Evolutionary conservation across 441 rosid genomes (phyloP).

Genomic region (Pelargonium fulgidum): DNA sequence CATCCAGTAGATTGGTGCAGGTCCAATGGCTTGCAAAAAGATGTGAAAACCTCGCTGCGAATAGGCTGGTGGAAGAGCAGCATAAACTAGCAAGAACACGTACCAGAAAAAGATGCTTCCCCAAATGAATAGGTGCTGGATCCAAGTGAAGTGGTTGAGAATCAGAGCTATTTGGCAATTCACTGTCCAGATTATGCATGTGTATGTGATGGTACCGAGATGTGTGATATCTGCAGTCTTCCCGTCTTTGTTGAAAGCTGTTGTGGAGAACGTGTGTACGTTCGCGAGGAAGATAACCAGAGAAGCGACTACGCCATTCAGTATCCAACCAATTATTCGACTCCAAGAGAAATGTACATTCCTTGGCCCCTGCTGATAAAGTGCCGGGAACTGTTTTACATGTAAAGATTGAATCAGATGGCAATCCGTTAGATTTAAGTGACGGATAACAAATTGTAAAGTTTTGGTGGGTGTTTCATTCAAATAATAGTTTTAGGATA

Average conservation of each 20-base stretch:
- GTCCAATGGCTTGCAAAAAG: constrained; percentile 40
- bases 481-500: neutral
- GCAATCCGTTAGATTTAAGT: neutral
- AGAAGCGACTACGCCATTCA: constrained; percentile 42
- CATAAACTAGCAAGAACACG: constrained; percentile 44
- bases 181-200: constrained; percentile 58
- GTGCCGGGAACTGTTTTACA: constrained; percentile 53
- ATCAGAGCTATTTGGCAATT: constrained; percentile 60
- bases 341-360: constrained; percentile 52
- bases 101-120: constrained; percentile 66
- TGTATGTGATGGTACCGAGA: constrained; percentile 43
- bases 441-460: neutral
- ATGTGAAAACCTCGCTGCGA: constrained; percentile 34
- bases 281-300: constrained; percentile 40
- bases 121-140: constrained; percentile 64
- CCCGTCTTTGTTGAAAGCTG: constrained; percentile 36
- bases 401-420: no score
- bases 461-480: no score
- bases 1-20: constrained; percentile 45
- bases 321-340: constrained; percentile 55
- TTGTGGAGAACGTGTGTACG: constrained; percentile 28
- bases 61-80: constrained; percentile 37
- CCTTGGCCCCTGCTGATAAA: constrained; percentile 60
- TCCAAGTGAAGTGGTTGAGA: constrained; percentile 67
- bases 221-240: constrained; percentile 37